Evolutionary conservation across 768 basidiomycete species (phyloP).

Genomic region (Pleurotus eryngii): DNA sequence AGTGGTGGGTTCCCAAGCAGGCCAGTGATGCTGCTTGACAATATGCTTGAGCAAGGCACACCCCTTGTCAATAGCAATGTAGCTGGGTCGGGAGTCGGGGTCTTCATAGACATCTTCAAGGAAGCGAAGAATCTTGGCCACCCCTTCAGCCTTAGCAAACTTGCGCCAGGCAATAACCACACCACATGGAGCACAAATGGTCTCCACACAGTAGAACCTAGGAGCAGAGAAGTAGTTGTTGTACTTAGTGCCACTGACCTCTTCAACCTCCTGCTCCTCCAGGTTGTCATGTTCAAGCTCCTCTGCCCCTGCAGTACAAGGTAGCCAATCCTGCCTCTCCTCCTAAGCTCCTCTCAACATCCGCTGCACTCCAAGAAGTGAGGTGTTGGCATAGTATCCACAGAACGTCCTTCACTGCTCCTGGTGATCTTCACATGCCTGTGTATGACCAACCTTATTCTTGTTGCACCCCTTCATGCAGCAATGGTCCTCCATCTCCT

Average conservation of each 20-base stretch:
- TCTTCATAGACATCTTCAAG: constrained; percentile 19
- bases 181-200: constrained; percentile 17
- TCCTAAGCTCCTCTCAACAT: neutral
- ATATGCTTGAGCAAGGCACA: no score
- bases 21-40: no score
- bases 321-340: constrained; percentile 2
- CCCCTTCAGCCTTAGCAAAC: constrained; percentile 25
- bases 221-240: constrained; percentile 23
- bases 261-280: constrained; percentile 1
- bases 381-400: no score
- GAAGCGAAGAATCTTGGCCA: constrained; percentile 16
- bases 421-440: no score
- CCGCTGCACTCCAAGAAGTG: no score
- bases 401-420: no score
- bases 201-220: constrained; percentile 9
- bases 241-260: constrained; percentile 17
- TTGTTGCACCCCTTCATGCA: no score
- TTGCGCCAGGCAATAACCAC: constrained; percentile 25
- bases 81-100: constrained; percentile 14
- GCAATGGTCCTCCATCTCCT: no score
- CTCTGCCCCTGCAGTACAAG: constrained; percentile 9
- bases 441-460: no score
- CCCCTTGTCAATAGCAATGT: constrained; percentile 23
- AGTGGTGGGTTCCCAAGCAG: no score
- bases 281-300: neutral